Conservation (phyloP, 2,329 filamentous ascomycete species). For the Xylaria sp. region DNA sequence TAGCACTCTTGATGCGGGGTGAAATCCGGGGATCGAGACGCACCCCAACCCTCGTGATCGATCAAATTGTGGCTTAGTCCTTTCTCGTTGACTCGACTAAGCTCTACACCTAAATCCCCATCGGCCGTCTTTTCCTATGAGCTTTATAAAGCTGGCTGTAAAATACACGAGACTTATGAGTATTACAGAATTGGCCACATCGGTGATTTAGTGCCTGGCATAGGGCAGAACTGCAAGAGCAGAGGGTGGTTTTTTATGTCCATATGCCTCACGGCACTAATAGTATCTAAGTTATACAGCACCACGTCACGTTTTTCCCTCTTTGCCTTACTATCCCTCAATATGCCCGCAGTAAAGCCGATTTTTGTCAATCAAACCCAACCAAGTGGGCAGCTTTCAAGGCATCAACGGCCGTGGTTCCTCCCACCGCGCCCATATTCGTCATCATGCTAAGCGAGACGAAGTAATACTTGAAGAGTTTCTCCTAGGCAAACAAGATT, state of each 20-base stretch:
- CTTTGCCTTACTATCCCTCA: slow-evolving; percentile 1
- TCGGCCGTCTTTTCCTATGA: neutral
- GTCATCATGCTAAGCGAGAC: slow-evolving; percentile 6
- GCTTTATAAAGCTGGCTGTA: neutral
- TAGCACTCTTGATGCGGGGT: slow-evolving; percentile 19
- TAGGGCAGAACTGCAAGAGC: slow-evolving; percentile 18
- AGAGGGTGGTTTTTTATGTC: slow-evolving; percentile 30
- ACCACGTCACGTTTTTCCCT: slow-evolving; percentile 12
- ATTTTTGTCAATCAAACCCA: neutral
- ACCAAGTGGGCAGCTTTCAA: slow-evolving; percentile 4
- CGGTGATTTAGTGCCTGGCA: neutral
- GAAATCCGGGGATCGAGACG: slow-evolving; percentile 28
- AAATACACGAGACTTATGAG: neutral
- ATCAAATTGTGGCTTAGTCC: neutral
- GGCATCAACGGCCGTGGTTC: neutral
- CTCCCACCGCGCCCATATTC: slow-evolving; percentile 5
- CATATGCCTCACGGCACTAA: slow-evolving; percentile 13
- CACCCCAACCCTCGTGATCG: neutral
- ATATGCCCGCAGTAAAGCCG: slow-evolving; percentile 32
- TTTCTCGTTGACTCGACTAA: neutral
- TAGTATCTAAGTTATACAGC: slow-evolving; percentile 26
- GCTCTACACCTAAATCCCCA: neutral
- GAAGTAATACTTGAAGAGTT: neutral
- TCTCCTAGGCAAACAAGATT: neutral
- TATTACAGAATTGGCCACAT: neutral